A percentile compares a stretch with the other conserved stretches of the same genome.
phyloP scores from a whole-genome alignment of 148 eudicot species.

The Amaranthus hypochondriacus region DNA sequence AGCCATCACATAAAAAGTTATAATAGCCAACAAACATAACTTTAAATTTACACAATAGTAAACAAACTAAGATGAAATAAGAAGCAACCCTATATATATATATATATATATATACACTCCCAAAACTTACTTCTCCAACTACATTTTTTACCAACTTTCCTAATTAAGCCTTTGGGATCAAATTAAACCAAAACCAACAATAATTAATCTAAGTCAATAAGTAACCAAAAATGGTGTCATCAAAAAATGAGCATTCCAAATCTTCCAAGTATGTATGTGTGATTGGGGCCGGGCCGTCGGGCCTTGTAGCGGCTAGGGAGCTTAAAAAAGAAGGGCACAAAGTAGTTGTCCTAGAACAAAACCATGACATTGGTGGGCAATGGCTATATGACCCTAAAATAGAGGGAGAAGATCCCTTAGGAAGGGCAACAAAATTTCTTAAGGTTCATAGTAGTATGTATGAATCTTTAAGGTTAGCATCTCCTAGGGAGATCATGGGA shows the following conservation, averaged over 20 bases:
- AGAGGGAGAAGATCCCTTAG: conserved; percentile 58
- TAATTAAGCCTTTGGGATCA: neutral
- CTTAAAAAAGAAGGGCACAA: conserved; percentile 68
- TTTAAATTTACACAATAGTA: too few relatives aligned
- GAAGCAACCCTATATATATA: too few relatives aligned
- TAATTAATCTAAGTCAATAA: neutral
- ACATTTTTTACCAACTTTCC: neutral
- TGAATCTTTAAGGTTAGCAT: conserved; percentile 53
- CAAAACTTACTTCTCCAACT: neutral
- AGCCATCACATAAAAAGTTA: too few relatives aligned
- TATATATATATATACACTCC: neutral
- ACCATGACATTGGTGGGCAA: conserved; percentile 81
- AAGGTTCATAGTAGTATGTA: conserved; percentile 73
- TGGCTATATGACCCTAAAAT: conserved; percentile 71
- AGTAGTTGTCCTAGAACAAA: conserved; percentile 72
- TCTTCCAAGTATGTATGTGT: conserved; percentile 51
- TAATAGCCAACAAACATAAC: too few relatives aligned
- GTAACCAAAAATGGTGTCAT: neutral
- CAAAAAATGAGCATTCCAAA: too few relatives aligned
- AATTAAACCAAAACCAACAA: neutral
- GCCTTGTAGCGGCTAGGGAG: conserved; percentile 73
- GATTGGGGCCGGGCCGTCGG: conserved; percentile 74
- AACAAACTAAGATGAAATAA: too few relatives aligned
- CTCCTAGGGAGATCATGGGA: conserved; percentile 82
- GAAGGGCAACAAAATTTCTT: conserved; percentile 25